Evolutionary conservation across 2,329 filamentous ascomycete species (phyloP).

Genomic region (Gliomastix tumulicola): DNA sequence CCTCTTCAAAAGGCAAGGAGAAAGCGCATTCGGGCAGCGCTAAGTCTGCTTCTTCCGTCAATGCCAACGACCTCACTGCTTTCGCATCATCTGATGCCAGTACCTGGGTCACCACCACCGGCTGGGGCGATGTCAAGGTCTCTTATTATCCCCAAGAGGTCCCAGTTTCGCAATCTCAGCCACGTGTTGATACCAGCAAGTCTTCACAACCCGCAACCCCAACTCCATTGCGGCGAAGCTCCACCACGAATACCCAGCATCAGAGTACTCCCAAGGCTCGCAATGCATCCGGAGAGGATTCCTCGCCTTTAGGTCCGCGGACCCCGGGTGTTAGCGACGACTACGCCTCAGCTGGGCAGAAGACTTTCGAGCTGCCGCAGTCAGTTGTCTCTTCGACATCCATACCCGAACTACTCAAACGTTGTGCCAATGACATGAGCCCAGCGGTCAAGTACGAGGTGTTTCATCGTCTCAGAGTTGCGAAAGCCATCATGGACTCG

Average conservation of each 20-base stretch:
- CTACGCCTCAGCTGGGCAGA: slow-evolving; percentile 33
- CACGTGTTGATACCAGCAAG: slow-evolving; percentile 7
- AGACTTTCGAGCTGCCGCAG: slow-evolving; percentile 59
- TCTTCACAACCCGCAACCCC: slow-evolving; percentile 53
- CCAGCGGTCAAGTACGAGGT: slow-evolving; percentile 73
- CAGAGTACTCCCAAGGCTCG: slow-evolving; percentile 33
- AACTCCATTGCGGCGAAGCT: slow-evolving; percentile 65
- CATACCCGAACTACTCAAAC: slow-evolving; percentile 49
- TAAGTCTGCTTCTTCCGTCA: slow-evolving; percentile 51
- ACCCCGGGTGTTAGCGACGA: slow-evolving; percentile 30
- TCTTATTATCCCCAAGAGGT: slow-evolving; percentile 61
- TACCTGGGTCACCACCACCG: slow-evolving; percentile 65
- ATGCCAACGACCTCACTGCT: slow-evolving; percentile 78
- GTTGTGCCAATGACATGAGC: slow-evolving; percentile 59
- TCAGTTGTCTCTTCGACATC: slow-evolving; percentile 42
- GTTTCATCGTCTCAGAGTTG: slow-evolving; percentile 73
- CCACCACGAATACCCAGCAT: slow-evolving; percentile 40
- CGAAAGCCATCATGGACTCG: slow-evolving; percentile 69
- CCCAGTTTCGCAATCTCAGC: too few relatives aligned
- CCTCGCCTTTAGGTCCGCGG: slow-evolving; percentile 41
- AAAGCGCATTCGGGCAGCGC: slow-evolving; percentile 38
- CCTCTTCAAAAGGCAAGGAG: slow-evolving; percentile 72
- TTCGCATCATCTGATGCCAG: slow-evolving; percentile 56
- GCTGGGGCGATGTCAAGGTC: slow-evolving; percentile 75
- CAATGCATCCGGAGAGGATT: slow-evolving; percentile 25